A percentile compares a stretch with the other conserved stretches of the same genome.
Evolutionary conservation across 768 basidiomycete genomes (phyloP).

Genomic region (Termitomyces sp.): DNA sequence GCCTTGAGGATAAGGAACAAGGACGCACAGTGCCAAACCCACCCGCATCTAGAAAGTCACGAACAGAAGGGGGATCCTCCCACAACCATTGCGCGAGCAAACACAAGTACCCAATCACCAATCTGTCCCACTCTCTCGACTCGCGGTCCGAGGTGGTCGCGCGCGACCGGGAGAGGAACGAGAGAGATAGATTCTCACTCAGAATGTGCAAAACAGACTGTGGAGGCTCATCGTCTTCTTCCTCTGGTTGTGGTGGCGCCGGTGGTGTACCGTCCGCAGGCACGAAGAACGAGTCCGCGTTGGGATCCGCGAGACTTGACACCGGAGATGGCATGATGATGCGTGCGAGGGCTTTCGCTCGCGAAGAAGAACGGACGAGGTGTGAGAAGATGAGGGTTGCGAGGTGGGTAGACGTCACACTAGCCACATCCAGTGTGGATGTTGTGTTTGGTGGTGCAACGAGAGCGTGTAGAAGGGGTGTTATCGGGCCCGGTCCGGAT

Average conservation of each 20-base stretch:
- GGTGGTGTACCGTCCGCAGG: slow-evolving; percentile 61
- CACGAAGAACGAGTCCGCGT: slow-evolving; percentile 54
- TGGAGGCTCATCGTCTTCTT: slow-evolving; percentile 56
- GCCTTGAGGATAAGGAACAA: not conserved
- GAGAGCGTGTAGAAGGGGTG: slow-evolving; percentile 68
- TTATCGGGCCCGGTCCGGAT: slow-evolving; percentile 40
- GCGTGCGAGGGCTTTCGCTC: slow-evolving; percentile 59
- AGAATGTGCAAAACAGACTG: slow-evolving; percentile 80
- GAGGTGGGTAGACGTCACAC: slow-evolving; percentile 63
- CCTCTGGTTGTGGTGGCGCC: slow-evolving; percentile 21
- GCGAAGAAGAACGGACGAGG: slow-evolving; percentile 62
- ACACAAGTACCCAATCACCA: slow-evolving; percentile 81
- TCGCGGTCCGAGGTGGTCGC: slow-evolving; percentile 64
- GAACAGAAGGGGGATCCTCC: slow-evolving; percentile 87
- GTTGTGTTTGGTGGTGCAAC: slow-evolving; percentile 55
- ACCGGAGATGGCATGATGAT: slow-evolving; percentile 49
- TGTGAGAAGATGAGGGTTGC: slow-evolving; percentile 77
- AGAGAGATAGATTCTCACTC: slow-evolving; percentile 85
- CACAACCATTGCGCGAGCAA: slow-evolving; percentile 91
- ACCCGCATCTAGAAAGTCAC: slow-evolving; percentile 86
- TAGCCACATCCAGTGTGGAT: slow-evolving; percentile 41
- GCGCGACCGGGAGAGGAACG: slow-evolving; percentile 71
- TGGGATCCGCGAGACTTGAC: slow-evolving; percentile 22
- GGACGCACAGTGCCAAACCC: slow-evolving; percentile 82
- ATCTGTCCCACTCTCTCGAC: slow-evolving; percentile 82